Evolutionary conservation across 345 rosid genomes (phyloP).

Genomic region (Noccaea bulbosa): DNA sequence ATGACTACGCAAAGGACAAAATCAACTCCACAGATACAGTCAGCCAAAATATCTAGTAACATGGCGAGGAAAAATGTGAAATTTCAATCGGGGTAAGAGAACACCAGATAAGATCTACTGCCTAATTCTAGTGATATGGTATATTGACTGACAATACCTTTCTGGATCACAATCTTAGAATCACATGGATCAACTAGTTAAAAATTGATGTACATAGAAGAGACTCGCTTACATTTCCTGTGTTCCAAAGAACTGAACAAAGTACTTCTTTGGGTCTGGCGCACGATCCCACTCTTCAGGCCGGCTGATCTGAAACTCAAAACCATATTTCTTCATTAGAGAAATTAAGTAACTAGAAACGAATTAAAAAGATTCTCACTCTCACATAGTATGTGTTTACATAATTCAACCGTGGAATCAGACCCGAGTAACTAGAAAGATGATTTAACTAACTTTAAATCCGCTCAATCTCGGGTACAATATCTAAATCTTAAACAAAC

Average conservation of each 20-base stretch:
- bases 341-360: constrained; percentile 12
- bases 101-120: constrained; percentile 18
- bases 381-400: not conserved
- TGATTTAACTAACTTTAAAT: not conserved
- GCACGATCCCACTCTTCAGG: constrained; percentile 81
- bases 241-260: constrained; percentile 93
- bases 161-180: not conserved
- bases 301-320: constrained; percentile 70
- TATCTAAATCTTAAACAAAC: not conserved
- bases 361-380: not conserved
- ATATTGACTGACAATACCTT: not conserved
- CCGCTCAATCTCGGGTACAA: not conserved
- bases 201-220: not conserved
- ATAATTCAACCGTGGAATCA: constrained; percentile 1
- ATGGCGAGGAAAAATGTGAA: not conserved
- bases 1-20: not conserved
- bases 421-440: constrained; percentile 6
- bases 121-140: constrained; percentile 26
- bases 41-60: constrained; percentile 21
- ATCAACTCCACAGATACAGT: constrained; percentile 25
- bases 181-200: not conserved
- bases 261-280: constrained; percentile 83
- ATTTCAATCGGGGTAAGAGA: constrained; percentile 9
- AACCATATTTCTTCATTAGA: constrained; percentile 38
- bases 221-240: constrained; percentile 78